Evolutionary conservation across 768 basidiomycete species (phyloP).

Genomic region (Psilocybe tampanensis): DNA sequence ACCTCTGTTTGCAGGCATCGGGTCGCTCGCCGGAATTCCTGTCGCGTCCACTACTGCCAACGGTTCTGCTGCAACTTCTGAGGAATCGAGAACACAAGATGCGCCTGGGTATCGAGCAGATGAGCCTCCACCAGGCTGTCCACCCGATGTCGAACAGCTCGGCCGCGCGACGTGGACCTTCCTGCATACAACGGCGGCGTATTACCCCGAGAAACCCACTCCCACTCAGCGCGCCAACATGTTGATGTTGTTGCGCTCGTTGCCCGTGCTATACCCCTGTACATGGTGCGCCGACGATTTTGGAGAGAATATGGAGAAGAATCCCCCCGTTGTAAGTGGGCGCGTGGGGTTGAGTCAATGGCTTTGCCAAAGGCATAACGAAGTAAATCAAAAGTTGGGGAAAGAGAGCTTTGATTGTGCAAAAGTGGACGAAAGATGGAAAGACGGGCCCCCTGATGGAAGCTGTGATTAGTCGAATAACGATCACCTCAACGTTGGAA

Average conservation of each 20-base stretch:
- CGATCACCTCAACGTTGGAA: not conserved
- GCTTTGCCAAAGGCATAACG: slow-evolving; percentile 93
- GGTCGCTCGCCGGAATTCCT: slow-evolving; percentile 13
- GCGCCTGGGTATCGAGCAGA: slow-evolving; percentile 27
- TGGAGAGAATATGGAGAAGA: slow-evolving; percentile 60
- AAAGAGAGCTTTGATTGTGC: slow-evolving; percentile 83
- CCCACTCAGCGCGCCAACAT: slow-evolving; percentile 80
- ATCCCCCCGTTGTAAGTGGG: slow-evolving; percentile 81
- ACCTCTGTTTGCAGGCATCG: slow-evolving; percentile 31
- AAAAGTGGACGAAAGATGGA: slow-evolving; percentile 89
- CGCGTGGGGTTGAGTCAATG: slow-evolving; percentile 72
- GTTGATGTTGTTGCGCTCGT: slow-evolving; percentile 73
- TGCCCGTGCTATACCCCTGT: slow-evolving; percentile 90
- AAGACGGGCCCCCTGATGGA: slow-evolving; percentile 85
- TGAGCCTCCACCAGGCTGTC: slow-evolving; percentile 68
- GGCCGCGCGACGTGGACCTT: slow-evolving; percentile 97
- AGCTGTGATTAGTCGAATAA: slow-evolving; percentile 95
- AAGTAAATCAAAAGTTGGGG: slow-evolving; percentile 85
- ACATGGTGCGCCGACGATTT: slow-evolving; percentile 84
- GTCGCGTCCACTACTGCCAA: slow-evolving; percentile 18
- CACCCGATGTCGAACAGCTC: slow-evolving; percentile 87
- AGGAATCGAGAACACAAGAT: slow-evolving; percentile 11
- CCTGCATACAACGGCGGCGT: slow-evolving; percentile 92
- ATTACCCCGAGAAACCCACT: slow-evolving; percentile 86
- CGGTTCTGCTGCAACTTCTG: slow-evolving; percentile 10